phyloP scores from a whole-genome alignment of 208 protist genomes.

The Eutreptiella sp. region DNA sequence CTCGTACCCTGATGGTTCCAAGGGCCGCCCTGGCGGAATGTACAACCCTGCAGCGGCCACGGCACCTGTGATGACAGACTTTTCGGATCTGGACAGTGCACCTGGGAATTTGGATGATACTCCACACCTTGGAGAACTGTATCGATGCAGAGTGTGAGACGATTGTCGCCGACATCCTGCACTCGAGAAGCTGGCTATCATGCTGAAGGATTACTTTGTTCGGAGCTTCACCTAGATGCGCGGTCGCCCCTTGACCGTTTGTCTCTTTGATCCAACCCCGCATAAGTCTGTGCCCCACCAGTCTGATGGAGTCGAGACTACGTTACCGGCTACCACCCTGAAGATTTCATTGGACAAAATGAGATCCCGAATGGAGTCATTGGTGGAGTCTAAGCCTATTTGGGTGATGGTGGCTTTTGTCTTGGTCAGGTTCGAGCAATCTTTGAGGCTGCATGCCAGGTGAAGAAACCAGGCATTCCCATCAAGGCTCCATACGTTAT shows the following conservation, averaged over 20 bases:
- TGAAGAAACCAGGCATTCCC: constrained; percentile 47
- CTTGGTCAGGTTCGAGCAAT: constrained; percentile 84
- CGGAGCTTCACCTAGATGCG: constrained; percentile 82
- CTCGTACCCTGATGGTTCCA: no score
- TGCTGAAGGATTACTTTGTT: constrained; percentile 79
- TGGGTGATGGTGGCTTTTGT: constrained; percentile 83
- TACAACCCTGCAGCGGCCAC: constrained; percentile 16
- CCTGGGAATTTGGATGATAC: constrained; percentile 26
- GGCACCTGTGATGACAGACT: constrained; percentile 16
- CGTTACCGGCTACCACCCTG: constrained; percentile 62
- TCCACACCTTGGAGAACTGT: constrained; percentile 48
- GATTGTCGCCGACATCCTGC: constrained; percentile 78
- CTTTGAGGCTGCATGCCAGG: constrained; percentile 73
- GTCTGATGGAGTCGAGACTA: constrained; percentile 47
- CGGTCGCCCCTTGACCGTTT: constrained; percentile 74
- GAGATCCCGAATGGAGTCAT: constrained; percentile 54
- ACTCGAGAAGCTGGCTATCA: constrained; percentile 70
- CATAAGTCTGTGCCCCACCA: constrained; percentile 89
- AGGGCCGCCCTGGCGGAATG: no score
- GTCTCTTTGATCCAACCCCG: constrained; percentile 87
- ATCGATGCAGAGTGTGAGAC: constrained; percentile 81
- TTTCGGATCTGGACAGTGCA: constrained; percentile 9
- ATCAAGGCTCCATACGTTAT: constrained; percentile 77
- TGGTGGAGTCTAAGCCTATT: constrained; percentile 89
- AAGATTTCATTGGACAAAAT: constrained; percentile 54